Percentiles rank a stretch among this genome's conserved stretches.
Conservation (phyloP, 1,139 yeast genomes). For the Debaryomyces subglobosus region DNA sequence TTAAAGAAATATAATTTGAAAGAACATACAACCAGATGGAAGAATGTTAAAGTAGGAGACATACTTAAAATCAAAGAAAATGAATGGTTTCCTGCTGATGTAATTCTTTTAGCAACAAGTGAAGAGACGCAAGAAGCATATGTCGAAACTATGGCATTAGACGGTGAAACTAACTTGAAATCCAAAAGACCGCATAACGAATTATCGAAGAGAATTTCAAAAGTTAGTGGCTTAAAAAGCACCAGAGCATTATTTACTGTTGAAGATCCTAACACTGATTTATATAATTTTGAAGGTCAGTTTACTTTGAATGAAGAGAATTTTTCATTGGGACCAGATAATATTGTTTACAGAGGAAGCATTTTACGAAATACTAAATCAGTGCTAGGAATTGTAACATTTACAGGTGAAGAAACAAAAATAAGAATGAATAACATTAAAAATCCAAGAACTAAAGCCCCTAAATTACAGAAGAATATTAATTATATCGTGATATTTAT, state of each 20-base stretch:
- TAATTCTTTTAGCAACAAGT: conserved; percentile 66
- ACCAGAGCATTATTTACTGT: conserved; percentile 59
- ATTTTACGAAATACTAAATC: conserved; percentile 79
- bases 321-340: conserved; percentile 75
- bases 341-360: conserved; percentile 86
- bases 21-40: conserved; percentile 60
- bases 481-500: conserved; percentile 83
- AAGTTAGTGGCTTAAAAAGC: conserved; percentile 54
- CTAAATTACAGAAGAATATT: conserved; percentile 81
- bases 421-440: conserved; percentile 92
- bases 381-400: conserved; percentile 78
- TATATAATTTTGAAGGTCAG: conserved; percentile 87
- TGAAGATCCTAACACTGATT: conserved; percentile 90
- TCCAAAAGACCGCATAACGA: conserved; percentile 69
- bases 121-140: conserved; percentile 73
- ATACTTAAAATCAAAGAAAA: conserved; percentile 70
- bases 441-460: conserved; percentile 90
- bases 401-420: conserved; percentile 95
- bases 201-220: conserved; percentile 50
- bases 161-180: conserved; percentile 94
- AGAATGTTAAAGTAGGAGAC: conserved; percentile 81
- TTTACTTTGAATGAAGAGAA: conserved; percentile 23
- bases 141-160: conserved; percentile 95
- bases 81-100: conserved; percentile 94
- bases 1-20: conserved; percentile 38